Conservation (phyloP, 2,329 filamentous ascomycete genomes). For the Cladosporium sp. region DNA sequence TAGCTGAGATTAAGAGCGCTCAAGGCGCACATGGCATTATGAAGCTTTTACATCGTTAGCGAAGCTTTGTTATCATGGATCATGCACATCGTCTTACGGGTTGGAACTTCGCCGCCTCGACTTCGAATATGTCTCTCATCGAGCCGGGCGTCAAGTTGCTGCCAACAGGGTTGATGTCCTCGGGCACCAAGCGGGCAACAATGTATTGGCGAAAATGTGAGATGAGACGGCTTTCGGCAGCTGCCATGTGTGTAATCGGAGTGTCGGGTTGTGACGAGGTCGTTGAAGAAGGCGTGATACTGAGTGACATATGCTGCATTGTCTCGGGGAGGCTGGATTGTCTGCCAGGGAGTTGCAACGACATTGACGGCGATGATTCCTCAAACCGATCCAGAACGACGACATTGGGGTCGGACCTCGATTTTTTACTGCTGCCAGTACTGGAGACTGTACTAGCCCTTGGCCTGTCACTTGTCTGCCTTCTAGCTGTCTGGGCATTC, state of each 20-base stretch:
- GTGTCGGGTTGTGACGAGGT: constrained; percentile 1
- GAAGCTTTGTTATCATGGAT: too few species aligned
- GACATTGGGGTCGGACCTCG: constrained; percentile 41
- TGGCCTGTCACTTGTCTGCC: background rate
- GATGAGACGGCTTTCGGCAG: constrained; percentile 20
- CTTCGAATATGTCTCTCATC: constrained; percentile 24
- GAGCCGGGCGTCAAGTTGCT: constrained; percentile 16
- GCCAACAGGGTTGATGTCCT: background rate
- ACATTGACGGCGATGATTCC: constrained; percentile 29
- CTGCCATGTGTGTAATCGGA: background rate
- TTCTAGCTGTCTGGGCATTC: background rate
- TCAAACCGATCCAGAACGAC: constrained; percentile 49
- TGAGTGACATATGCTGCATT: constrained; percentile 21
- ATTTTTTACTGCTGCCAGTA: background rate
- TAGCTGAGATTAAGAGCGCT: constrained; percentile 49
- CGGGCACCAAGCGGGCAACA: constrained; percentile 7
- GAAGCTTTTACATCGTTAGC: constrained; percentile 38
- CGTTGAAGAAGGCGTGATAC: constrained; percentile 15
- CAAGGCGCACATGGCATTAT: constrained; percentile 56
- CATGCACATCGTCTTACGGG: constrained; percentile 45
- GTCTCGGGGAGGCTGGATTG: constrained; percentile 20
- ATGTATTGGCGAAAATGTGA: constrained; percentile 27
- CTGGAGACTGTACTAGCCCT: constrained; percentile 11
- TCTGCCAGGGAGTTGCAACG: constrained; percentile 9
- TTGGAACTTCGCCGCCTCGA: constrained; percentile 45